Percentiles rank a stretch among this genome's conserved stretches.
These are phyloP conservation scores for Inonotus obliquus DNA, from an alignment of 1,284 basidiomycete genomes.

Conservation along the genomic window DNA sequence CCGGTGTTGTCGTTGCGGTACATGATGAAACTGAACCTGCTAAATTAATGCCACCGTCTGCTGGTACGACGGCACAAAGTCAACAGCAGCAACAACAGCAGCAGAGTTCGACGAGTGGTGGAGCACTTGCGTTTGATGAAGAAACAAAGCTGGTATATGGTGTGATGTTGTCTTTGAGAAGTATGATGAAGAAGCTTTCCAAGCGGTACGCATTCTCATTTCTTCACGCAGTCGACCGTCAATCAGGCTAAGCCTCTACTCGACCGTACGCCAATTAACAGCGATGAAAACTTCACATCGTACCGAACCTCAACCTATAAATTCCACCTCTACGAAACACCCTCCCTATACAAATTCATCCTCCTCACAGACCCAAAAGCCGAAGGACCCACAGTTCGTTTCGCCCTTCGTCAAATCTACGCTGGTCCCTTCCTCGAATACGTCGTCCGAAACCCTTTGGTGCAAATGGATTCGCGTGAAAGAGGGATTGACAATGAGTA, in stretches of 20 bases:
- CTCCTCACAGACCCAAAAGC: constrained; percentile 85
- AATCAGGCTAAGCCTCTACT: not conserved
- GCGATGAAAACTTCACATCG: constrained; percentile 87
- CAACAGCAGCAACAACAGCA: constrained; percentile 22
- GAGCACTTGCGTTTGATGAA: constrained; percentile 89
- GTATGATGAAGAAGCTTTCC: constrained; percentile 94
- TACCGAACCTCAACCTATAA: constrained; percentile 93
- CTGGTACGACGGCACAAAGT: constrained; percentile 30
- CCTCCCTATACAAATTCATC: constrained; percentile 93
- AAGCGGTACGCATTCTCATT: constrained; percentile 53
- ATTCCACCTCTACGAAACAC: constrained; percentile 89
- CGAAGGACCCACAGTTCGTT: constrained; percentile 59
- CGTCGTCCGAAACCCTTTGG: constrained; percentile 88
- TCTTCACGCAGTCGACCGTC: not conserved
- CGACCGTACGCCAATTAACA: constrained; percentile 28
- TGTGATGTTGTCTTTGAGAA: constrained; percentile 85
- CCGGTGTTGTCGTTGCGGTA: constrained; percentile 65
- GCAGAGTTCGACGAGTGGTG: constrained; percentile 26
- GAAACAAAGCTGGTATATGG: constrained; percentile 98
- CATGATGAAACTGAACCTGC: constrained; percentile 42
- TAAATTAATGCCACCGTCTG: constrained; percentile 23
- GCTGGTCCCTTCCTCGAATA: constrained; percentile 92
- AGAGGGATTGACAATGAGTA: constrained; percentile 90
- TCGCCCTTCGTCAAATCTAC: constrained; percentile 85
- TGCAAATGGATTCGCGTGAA: constrained; percentile 74